phyloP scores from a whole-genome alignment of 2,329 filamentous ascomycete genomes.

The Ampelomyces quisqualis region DNA sequence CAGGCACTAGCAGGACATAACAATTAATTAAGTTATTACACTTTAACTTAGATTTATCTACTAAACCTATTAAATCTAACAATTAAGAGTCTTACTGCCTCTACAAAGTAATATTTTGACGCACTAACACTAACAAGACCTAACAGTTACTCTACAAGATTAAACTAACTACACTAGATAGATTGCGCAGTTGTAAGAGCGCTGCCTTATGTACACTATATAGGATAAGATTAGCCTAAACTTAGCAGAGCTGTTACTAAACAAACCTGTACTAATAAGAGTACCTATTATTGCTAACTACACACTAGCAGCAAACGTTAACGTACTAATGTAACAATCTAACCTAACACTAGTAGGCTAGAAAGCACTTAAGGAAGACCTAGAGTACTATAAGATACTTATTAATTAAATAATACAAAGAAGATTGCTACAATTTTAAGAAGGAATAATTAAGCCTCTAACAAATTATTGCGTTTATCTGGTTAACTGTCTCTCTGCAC shows the following conservation, averaged over 20 bases:
- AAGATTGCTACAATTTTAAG: background rate
- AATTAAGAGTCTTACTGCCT: background rate
- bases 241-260: background rate
- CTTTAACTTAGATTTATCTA: no score
- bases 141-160: background rate
- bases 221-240: background rate
- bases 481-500: background rate
- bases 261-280: background rate
- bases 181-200: background rate
- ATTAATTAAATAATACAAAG: background rate
- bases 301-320: background rate
- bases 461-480: background rate
- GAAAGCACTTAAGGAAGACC: background rate
- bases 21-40: no score
- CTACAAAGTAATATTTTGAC: background rate
- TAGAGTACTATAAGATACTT: background rate
- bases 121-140: background rate
- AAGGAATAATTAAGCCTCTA: background rate
- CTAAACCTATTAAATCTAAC: no score
- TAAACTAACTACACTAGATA: background rate
- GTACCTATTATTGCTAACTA: background rate
- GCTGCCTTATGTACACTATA: background rate
- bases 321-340: background rate
- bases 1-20: no score
- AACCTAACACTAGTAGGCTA: background rate